A percentile compares a stretch with the other conserved stretches of the same genome.
These are phyloP conservation scores for Calonectria honghensis DNA, from an alignment of 2,329 filamentous ascomycete species.

Conservation along the genomic window DNA sequence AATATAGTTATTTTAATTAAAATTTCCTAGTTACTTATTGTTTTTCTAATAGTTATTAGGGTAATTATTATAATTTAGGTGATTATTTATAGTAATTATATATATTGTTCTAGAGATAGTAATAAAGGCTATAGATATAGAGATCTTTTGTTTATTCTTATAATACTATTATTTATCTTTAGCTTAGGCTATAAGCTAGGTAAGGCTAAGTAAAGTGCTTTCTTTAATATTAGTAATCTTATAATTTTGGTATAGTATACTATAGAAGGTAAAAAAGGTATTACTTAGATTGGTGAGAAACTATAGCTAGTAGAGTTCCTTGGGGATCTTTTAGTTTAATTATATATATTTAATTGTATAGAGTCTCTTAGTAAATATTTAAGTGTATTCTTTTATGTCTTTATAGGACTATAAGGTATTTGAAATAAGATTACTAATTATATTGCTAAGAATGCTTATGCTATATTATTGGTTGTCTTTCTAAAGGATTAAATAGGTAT, in stretches of 20 bases:
- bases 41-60: not conserved
- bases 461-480: not conserved
- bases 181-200: not conserved
- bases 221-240: not conserved
- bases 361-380: not conserved
- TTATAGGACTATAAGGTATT: no score
- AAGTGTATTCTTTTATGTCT: no score
- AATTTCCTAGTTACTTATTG: not conserved
- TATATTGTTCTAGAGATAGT: not conserved
- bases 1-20: not conserved
- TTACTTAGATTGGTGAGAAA: not conserved
- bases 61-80: not conserved
- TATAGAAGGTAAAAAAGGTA: not conserved
- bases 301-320: not conserved
- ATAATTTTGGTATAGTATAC: not conserved
- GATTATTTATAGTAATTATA: not conserved
- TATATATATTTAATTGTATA: not conserved
- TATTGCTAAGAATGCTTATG: no score
- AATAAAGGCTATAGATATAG: not conserved
- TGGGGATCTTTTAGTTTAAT: not conserved
- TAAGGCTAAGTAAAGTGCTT: not conserved
- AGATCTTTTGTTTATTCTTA: not conserved
- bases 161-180: not conserved
- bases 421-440: no score
- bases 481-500: not conserved